Evolutionary conservation across 2,329 filamentous ascomycete genomes (phyloP), one percentile per base, ranked within the genome.

Genomic region (Pyrenophora teres): DNA sequence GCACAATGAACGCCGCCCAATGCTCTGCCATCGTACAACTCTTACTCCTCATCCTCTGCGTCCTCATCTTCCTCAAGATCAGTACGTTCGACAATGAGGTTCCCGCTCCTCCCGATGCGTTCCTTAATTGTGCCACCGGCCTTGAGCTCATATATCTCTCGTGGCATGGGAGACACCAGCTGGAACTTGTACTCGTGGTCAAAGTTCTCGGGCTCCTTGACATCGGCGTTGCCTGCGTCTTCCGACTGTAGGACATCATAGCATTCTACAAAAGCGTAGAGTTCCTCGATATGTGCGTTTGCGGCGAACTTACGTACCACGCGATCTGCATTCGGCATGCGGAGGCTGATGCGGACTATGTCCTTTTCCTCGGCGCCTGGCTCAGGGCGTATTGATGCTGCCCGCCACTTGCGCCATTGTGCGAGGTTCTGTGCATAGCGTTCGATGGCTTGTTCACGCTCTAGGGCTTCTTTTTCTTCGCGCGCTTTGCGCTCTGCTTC

Each of bases 231-330:
- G 13, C 74, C 71, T 3, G 62, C 65, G 52, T 53, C 73, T 18
- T 68, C 72, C 2, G 75, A 74, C 31, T 81, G 74, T 3, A 92
- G 63, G 5, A 88, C 63, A 45, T 90, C 86, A 70, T 92, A 87
- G 75, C 93, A 97, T 69, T 99, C 94, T 2, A 97, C 92, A 75
- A 96, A 97, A 0, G 93, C 94, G 73, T 97, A 97, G 5, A 99
- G 77, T 66, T 97, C 92, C 70, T 97, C 93, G 32, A 97, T 78
- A 2, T 83, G 80, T 0, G 89, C 84, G n/a, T 84, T 79, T 1
- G 81, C 78, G 0, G 79, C 73, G 70, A 99, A 97, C 42, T 83
- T 84, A 36, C 93, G 83, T 49, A 96, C 83, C 2, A 96, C 83
- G 36, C 92, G 82, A 41, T 90, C 88, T 0, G 85, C 88, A 4